Percentiles rank a stretch among this genome's conserved stretches.
Conservation (phyloP, 257 asterid genomes). For the Catharanthus roseus region DNA sequence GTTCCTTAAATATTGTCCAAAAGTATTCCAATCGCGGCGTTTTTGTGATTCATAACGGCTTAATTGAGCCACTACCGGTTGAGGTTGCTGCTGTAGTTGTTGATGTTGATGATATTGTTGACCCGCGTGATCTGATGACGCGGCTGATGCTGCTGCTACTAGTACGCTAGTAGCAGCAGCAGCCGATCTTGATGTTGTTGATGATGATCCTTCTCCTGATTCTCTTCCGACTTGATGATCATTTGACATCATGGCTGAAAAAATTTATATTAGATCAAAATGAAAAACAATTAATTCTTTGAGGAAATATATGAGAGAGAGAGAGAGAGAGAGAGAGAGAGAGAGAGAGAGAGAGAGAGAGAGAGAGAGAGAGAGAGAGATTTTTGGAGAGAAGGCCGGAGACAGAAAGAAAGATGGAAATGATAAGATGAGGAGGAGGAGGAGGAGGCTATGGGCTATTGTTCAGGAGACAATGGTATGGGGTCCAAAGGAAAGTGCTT, state of each 20-base stretch:
- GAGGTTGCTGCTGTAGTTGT: constrained; percentile 23
- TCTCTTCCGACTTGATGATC: constrained; percentile 33
- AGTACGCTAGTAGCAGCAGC: constrained; percentile 1
- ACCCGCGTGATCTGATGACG: no score
- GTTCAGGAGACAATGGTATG: constrained; percentile 56
- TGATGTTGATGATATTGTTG: constrained; percentile 13
- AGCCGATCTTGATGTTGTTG: constrained; percentile 32
- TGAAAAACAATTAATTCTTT: no score
- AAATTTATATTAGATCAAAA: no score
- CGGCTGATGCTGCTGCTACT: no score
- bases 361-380: constrained; percentile 7
- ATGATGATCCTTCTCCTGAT: constrained; percentile 40
- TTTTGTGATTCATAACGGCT: constrained; percentile 86
- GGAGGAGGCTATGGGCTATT: no score
- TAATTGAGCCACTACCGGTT: no score
- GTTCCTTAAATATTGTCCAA: constrained; percentile 72
- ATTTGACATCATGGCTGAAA: constrained; percentile 37
- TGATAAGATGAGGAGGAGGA: constrained; percentile 49
- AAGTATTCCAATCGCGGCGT: constrained; percentile 92
- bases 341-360: no score
- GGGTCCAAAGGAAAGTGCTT: constrained; percentile 72
- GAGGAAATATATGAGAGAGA: no score
- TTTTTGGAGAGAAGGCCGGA: constrained; percentile 10
- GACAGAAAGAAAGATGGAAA: constrained; percentile 27
- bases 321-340: no score